phyloP scores from a whole-genome alignment of 2,329 filamentous ascomycete genomes.

The Kalmusia sp. region DNA sequence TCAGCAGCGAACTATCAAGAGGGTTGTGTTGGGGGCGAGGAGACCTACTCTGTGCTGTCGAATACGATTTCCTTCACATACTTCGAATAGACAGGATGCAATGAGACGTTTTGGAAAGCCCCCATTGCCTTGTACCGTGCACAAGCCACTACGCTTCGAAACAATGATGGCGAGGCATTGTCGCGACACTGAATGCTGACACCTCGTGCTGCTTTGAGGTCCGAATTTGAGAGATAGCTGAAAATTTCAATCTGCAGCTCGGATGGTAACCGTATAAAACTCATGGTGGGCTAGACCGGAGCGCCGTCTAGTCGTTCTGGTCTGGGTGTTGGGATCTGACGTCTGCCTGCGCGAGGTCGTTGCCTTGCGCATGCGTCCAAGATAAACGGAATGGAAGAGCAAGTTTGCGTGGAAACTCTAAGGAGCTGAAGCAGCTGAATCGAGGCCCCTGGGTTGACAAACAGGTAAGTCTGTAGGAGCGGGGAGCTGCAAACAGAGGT shows the following conservation, averaged over 20 bases:
- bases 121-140: conserved; percentile 38
- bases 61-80: conserved; percentile 43
- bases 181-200: conserved; percentile 29
- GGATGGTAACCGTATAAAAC: conserved; percentile 27
- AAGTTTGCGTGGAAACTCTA: too few relatives aligned
- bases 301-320: too few relatives aligned
- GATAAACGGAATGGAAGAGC: too few relatives aligned
- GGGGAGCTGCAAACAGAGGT: background rate
- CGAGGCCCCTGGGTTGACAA: too few relatives aligned
- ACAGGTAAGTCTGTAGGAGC: background rate
- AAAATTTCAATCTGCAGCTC: conserved; percentile 40
- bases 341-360: too few relatives aligned
- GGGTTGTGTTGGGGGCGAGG: too few relatives aligned
- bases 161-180: conserved; percentile 32
- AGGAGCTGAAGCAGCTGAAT: too few relatives aligned
- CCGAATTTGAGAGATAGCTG: conserved; percentile 23
- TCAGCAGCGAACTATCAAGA: conserved; percentile 14
- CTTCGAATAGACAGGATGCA: conserved; percentile 27
- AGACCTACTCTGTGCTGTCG: conserved; percentile 36
- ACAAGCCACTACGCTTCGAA: conserved; percentile 32
- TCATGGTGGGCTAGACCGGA: conserved; percentile 6
- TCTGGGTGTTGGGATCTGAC: too few relatives aligned
- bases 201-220: conserved; percentile 33
- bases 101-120: conserved; percentile 33
- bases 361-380: too few relatives aligned